Evolutionary conservation across 2,329 filamentous ascomycete species (phyloP), one percentile per base, ranked within the genome.

Genomic region (Diaporthe citriasiana): DNA sequence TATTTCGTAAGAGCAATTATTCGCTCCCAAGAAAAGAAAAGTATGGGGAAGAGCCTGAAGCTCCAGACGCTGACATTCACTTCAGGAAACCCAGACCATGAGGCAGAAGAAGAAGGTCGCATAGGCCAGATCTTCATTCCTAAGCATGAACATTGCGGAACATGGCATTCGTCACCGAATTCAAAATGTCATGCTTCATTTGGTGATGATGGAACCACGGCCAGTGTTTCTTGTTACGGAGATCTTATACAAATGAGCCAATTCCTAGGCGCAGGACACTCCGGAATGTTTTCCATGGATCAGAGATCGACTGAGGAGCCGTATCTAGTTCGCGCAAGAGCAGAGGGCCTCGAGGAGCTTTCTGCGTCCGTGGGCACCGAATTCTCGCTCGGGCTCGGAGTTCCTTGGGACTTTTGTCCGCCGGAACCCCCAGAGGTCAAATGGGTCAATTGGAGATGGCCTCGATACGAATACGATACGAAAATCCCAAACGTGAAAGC

Each of bases 181-280:
- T 22, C 42, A 30, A 15, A 17, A 4, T 65, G 59, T 25, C 40
- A 65, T 25, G 25, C 59, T 27, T 70, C 68, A 15, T 70, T 70
- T 25, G 68, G 68, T 59, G 68, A 57, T 19, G n/a, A 57, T 7
- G 68, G 68, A 33, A 70, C 68, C 9, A 70, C 68, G 5, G 68
- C 51, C 5, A 70, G 68, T n/a, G 40, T n/a, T n/a, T 56, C 8
- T 22, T 57, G 68, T 25, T 57, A 25, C 40, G 68, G 68, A 4
- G 27, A 70, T 10, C 17, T 70, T 0, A 35, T 70, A 19, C 53
- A 50, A 12, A n/a, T 59, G 22, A 45, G 35, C 15, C 68, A 59
- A 47, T 70, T 22, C 19, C 68, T 70, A 12, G 68, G 68, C 13
- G 15, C 25, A n/a, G 66, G 68, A 13, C 35, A 33, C 38, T 70